Conservation (phyloP, 768 basidiomycete genomes). For the Clavaria fumosa region DNA sequence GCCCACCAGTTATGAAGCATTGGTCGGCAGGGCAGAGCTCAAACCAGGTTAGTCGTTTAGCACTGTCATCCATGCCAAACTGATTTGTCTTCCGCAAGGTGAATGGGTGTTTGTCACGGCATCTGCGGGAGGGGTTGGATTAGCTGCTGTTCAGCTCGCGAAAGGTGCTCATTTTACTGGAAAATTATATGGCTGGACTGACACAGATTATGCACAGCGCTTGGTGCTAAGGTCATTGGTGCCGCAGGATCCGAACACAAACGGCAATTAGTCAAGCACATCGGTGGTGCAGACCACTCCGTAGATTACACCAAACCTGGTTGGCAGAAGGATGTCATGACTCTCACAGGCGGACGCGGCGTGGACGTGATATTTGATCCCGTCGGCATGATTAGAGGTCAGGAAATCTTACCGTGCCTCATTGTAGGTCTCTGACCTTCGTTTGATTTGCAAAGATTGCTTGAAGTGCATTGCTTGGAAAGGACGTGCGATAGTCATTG, state of each 20-base stretch:
- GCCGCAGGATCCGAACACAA: constrained; percentile 74
- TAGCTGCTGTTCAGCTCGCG: constrained; percentile 83
- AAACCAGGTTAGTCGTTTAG: constrained; percentile 39
- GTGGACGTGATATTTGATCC: constrained; percentile 83
- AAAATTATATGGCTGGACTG: neutral
- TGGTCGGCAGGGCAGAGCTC: constrained; percentile 71
- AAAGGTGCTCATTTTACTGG: constrained; percentile 45
- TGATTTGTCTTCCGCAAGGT: constrained; percentile 24
- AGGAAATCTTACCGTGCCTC: constrained; percentile 6
- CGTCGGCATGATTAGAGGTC: constrained; percentile 62
- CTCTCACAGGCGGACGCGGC: constrained; percentile 71
- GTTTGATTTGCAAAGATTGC: constrained; percentile 33
- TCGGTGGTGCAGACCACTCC: constrained; percentile 71
- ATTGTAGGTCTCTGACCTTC: neutral
- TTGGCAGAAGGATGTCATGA: constrained; percentile 86
- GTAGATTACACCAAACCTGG: constrained; percentile 63
- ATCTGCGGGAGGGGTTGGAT: constrained; percentile 91
- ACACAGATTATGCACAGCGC: constrained; percentile 26
- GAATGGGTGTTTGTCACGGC: constrained; percentile 92
- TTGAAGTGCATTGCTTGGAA: constrained; percentile 93
- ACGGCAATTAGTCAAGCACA: constrained; percentile 55
- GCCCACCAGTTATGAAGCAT: constrained; percentile 86
- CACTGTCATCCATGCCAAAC: neutral
- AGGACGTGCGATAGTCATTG: constrained; percentile 84
- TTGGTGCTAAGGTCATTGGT: constrained; percentile 91